phyloP scores from a whole-genome alignment of 2,329 filamentous ascomycete genomes.

The Pseudogymnoascus sp. region DNA sequence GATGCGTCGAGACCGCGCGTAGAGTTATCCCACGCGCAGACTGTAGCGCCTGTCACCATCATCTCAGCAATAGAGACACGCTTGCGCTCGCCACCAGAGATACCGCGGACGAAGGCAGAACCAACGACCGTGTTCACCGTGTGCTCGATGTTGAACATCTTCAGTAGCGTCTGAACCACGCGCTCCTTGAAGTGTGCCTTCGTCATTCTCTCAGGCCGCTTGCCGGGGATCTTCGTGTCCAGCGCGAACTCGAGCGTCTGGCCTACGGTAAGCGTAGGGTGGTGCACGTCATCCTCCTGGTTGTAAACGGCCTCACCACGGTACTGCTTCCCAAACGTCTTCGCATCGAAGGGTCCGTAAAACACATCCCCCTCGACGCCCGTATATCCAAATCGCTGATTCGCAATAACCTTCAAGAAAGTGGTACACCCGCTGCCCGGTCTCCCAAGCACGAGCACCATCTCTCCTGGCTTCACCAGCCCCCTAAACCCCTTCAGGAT shows the following conservation, averaged over 20 bases:
- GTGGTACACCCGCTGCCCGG: conserved; percentile 65
- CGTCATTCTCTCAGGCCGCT: conserved; percentile 34
- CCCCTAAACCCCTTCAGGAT: conserved; percentile 59
- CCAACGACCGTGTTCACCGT: conserved; percentile 48
- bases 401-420: conserved; percentile 60
- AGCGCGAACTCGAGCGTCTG: conserved; percentile 48
- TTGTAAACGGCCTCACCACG: conserved; percentile 51
- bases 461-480: conserved; percentile 64
- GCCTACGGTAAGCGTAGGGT: conserved; percentile 42
- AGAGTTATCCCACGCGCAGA: conserved; percentile 61
- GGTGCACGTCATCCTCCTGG: conserved; percentile 44
- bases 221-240: conserved; percentile 51
- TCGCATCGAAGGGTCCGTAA: conserved; percentile 40
- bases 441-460: conserved; percentile 61
- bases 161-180: conserved; percentile 42
- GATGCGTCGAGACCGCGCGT: conserved; percentile 59
- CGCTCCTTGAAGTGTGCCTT: conserved; percentile 38
- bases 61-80: conserved; percentile 52
- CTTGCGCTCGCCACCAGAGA: conserved; percentile 54
- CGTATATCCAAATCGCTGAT: conserved; percentile 52
- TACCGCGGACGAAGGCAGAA: conserved; percentile 52
- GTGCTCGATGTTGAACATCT: conserved; percentile 39
- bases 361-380: conserved; percentile 50
- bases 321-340: conserved; percentile 37
- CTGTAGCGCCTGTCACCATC: conserved; percentile 25